Percentiles rank a stretch among this genome's conserved stretches.
These are phyloP conservation scores for Candida qinlingensis DNA, from an alignment of 805 yeast species.

Conservation along the genomic window DNA sequence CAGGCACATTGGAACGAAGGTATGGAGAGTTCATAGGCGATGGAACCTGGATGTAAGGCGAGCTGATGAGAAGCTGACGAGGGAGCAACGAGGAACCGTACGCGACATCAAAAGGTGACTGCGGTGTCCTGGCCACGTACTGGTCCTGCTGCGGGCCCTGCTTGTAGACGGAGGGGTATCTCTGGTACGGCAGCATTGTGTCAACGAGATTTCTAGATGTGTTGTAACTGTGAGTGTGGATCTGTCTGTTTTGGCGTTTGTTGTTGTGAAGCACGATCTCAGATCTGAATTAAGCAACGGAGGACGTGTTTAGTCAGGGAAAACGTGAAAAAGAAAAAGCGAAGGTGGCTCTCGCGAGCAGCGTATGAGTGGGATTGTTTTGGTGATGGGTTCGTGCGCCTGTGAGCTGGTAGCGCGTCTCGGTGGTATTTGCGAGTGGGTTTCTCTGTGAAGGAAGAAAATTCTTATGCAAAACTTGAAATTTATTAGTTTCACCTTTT, in stretches of 20 bases:
- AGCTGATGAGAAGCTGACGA: constrained; percentile 50
- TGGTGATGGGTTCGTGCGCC: too few species aligned
- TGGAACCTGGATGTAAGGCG: constrained; percentile 49
- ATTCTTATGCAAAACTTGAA: not conserved
- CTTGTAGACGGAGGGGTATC: constrained; percentile 19
- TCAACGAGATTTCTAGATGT: not conserved
- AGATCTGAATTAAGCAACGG: not conserved
- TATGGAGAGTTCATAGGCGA: constrained; percentile 28
- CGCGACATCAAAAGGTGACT: constrained; percentile 53
- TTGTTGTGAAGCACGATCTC: not conserved
- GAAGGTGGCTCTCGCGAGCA: not conserved
- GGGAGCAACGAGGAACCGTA: constrained; percentile 63
- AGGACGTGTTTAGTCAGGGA: not conserved
- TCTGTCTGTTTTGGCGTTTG: not conserved
- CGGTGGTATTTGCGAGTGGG: not conserved
- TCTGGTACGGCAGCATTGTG: constrained; percentile 18
- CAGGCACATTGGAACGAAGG: constrained; percentile 11
- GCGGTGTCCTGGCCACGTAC: constrained; percentile 28
- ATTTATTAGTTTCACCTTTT: not conserved
- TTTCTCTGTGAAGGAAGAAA: too few species aligned
- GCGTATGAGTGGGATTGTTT: not conserved
- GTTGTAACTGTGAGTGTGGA: not conserved
- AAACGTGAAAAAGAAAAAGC: not conserved
- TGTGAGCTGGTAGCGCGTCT: too few species aligned
- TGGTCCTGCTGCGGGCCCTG: constrained; percentile 9